Evolutionary conservation across 441 rosid genomes (phyloP).

Genomic region (Arabidopsis hybrid): DNA sequence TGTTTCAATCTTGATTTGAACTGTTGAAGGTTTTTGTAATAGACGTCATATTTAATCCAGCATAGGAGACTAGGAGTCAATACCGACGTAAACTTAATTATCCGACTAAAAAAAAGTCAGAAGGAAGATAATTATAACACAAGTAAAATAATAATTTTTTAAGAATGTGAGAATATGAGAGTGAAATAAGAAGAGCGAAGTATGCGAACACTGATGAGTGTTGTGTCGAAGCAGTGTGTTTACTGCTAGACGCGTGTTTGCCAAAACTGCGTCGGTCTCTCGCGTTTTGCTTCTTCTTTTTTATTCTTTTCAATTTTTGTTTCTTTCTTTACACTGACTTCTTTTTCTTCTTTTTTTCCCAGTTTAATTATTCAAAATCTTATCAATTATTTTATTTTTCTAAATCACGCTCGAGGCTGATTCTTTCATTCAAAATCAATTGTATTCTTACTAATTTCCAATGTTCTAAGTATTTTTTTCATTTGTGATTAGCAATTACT

Average conservation of each 20-base stretch:
- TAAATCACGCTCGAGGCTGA: too few species aligned
- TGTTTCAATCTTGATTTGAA: too few species aligned
- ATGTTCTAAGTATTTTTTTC: too few species aligned
- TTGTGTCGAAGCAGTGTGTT: conserved; percentile 24
- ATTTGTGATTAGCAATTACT: conserved; percentile 1
- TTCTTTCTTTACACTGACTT: neutral
- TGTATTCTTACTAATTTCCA: too few species aligned
- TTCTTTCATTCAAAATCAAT: too few species aligned
- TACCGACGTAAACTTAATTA: conserved; percentile 10
- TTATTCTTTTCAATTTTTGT: neutral
- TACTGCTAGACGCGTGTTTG: conserved; percentile 35
- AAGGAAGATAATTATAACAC: conserved; percentile 2
- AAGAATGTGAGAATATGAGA: neutral
- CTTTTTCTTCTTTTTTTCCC: neutral
- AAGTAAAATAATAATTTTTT: neutral
- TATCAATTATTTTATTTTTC: neutral
- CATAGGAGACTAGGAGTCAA: neutral
- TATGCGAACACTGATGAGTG: conserved; percentile 20
- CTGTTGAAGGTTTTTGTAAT: too few species aligned
- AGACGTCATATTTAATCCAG: neutral
- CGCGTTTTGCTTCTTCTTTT: conserved; percentile 27
- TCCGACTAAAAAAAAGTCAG: neutral
- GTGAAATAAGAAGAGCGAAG: conserved; percentile 12
- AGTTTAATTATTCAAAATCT: neutral
- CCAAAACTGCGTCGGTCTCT: conserved; percentile 42